Percentiles rank a stretch among this genome's conserved stretches.
These are phyloP conservation scores for Smittium mucronatum DNA, from an alignment of 371 early-diverging fungal species.

Conservation along the genomic window DNA sequence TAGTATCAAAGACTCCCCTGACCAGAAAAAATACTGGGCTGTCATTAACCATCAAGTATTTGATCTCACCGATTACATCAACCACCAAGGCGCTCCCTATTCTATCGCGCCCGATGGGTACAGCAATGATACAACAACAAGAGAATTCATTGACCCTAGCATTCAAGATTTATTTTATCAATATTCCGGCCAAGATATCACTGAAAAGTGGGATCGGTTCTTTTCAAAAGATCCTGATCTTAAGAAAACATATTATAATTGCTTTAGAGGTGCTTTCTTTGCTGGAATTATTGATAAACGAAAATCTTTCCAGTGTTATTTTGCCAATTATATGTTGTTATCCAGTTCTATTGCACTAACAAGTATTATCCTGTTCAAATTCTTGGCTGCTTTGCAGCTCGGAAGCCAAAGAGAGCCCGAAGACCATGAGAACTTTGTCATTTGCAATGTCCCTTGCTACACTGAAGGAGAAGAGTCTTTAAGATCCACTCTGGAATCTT, in stretches of 20 bases:
- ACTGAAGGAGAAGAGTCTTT: constrained; percentile 90
- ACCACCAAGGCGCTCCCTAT: constrained; percentile 36
- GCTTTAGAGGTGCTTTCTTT: constrained; percentile 75
- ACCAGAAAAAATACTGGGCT: constrained; percentile 40
- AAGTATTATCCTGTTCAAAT: constrained; percentile 76
- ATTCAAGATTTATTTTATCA: constrained; percentile 55
- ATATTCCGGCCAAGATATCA: constrained; percentile 51
- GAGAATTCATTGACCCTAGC: constrained; percentile 37
- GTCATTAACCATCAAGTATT: constrained; percentile 60
- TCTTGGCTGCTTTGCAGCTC: constrained; percentile 78
- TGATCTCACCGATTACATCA: constrained; percentile 58
- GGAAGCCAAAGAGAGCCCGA: constrained; percentile 62
- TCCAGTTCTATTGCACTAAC: constrained; percentile 63
- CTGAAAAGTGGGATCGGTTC: constrained; percentile 41
- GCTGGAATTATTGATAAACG: constrained; percentile 80
- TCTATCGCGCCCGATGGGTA: constrained; percentile 39
- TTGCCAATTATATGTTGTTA: constrained; percentile 79
- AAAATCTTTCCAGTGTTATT: constrained; percentile 61
- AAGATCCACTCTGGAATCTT: constrained; percentile 80
- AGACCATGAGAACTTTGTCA: constrained; percentile 79
- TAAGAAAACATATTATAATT: constrained; percentile 39
- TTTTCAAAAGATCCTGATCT: constrained; percentile 24
- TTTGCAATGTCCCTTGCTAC: constrained; percentile 91
- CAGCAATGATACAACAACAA: constrained; percentile 43
- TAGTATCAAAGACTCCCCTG: constrained; percentile 30